Evolutionary conservation across 441 rosid genomes (phyloP).

Genomic region (Aleurites moluccanus): DNA sequence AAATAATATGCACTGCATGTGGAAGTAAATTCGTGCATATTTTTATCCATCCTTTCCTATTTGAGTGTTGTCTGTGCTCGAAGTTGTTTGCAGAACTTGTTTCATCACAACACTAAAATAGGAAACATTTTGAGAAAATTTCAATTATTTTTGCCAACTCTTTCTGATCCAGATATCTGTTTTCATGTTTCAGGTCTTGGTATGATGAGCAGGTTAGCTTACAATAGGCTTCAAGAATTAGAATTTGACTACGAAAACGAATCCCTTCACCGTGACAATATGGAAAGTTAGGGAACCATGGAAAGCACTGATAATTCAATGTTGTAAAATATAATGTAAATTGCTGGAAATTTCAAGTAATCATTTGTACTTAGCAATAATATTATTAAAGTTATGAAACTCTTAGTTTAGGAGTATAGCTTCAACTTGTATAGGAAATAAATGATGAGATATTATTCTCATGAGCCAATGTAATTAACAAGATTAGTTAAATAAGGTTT

Average conservation of each 20-base stretch:
- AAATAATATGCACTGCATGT: not conserved
- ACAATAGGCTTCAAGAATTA: conserved; percentile 38
- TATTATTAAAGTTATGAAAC: not conserved
- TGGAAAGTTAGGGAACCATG: conserved; percentile 28
- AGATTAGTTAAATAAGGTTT: not conserved
- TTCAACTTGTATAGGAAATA: not conserved
- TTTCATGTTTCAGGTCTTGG: conserved; percentile 48
- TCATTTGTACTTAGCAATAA: not conserved
- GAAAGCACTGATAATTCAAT: not conserved
- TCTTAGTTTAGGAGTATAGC: not conserved
- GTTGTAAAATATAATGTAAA: too few relatives aligned
- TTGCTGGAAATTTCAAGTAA: too few relatives aligned
- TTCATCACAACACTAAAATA: not conserved
- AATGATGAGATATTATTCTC: not conserved
- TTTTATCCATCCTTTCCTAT: not conserved
- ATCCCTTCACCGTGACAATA: conserved; percentile 38
- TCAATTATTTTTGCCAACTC: not conserved
- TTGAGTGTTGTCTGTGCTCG: not conserved
- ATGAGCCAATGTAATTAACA: not conserved
- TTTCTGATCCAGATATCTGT: conserved; percentile 12
- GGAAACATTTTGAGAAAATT: not conserved
- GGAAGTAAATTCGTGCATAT: not conserved
- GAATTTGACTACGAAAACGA: conserved; percentile 37
- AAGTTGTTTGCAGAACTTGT: not conserved
- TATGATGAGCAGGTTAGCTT: conserved; percentile 53